phyloP scores from a whole-genome alignment of 805 yeast species.

The Clavispora asparagi region DNA sequence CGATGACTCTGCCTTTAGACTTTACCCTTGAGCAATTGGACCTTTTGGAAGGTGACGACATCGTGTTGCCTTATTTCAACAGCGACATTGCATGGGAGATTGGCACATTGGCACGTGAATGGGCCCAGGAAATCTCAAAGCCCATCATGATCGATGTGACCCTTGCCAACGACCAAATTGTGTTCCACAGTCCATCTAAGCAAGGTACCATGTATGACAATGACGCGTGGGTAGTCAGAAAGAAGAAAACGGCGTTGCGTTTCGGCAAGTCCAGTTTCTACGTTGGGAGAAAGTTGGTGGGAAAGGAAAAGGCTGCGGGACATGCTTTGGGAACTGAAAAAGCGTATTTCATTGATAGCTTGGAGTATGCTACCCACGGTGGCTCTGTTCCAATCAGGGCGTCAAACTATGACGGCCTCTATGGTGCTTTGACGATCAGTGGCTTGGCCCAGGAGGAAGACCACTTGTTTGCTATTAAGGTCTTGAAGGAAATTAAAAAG shows the following conservation, averaged over 20 bases:
- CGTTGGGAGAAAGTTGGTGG: slow-evolving; percentile 40
- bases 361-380: slow-evolving; percentile 49
- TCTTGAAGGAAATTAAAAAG: slow-evolving; percentile 15
- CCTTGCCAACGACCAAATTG: slow-evolving; percentile 38
- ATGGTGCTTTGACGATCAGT: slow-evolving; percentile 50
- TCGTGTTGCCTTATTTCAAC: slow-evolving; percentile 22
- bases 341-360: slow-evolving; percentile 34
- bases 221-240: slow-evolving; percentile 49
- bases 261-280: slow-evolving; percentile 44
- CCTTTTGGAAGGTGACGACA: slow-evolving; percentile 10
- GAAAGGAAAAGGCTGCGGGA: slow-evolving; percentile 19
- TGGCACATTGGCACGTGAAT: slow-evolving; percentile 37
- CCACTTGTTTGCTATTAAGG: slow-evolving; percentile 42
- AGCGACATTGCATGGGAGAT: slow-evolving; percentile 41
- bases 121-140: slow-evolving; percentile 24
- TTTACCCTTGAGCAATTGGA: slow-evolving; percentile 6
- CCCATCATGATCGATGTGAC: slow-evolving; percentile 46
- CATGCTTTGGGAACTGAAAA: slow-evolving; percentile 24
- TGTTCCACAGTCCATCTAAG: slow-evolving; percentile 40
- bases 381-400: slow-evolving; percentile 51
- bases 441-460: slow-evolving; percentile 55
- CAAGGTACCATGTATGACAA: slow-evolving; percentile 43
- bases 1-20: slow-evolving; percentile 5
- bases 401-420: slow-evolving; percentile 27
- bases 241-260: slow-evolving; percentile 43